phyloP scores from a whole-genome alignment of 257 asterid species.

The Rehmannia glutinosa region DNA sequence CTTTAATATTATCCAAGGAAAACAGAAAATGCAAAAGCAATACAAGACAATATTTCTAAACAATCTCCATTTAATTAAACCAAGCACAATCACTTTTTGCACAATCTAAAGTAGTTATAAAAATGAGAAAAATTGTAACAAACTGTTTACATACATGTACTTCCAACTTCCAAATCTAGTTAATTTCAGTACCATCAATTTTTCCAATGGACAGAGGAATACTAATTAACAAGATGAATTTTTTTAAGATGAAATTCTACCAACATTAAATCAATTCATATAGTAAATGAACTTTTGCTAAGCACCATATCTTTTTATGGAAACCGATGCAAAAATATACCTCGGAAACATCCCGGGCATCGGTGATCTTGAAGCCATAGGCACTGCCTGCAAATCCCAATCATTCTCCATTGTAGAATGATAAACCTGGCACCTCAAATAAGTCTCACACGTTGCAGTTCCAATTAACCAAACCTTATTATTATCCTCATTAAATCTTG shows the following conservation, averaged over 20 bases:
- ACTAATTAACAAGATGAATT: conserved; percentile 4
- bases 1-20: too few species aligned
- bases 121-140: too few species aligned
- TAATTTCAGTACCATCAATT: too few species aligned
- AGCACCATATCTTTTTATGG: not conserved
- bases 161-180: too few species aligned
- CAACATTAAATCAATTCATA: not conserved
- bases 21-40: too few species aligned
- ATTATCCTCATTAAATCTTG: conserved; percentile 28
- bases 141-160: not conserved
- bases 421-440: conserved; percentile 86
- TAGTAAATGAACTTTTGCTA: not conserved
- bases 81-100: not conserved
- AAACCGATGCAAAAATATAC: conserved; percentile 28
- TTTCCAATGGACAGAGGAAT: too few species aligned
- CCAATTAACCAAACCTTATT: conserved; percentile 72
- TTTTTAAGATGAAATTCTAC: not conserved
- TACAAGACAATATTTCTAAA: not conserved
- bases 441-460: conserved; percentile 88
- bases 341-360: conserved; percentile 62
- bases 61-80: not conserved
- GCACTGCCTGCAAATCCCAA: conserved; percentile 87
- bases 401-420: conserved; percentile 78
- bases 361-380: conserved; percentile 61
- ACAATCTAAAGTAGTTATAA: not conserved